These are phyloP conservation scores for Xylariaceae sp. DNA, from an alignment of 2,329 filamentous ascomycete genomes.

Conservation along the genomic window DNA sequence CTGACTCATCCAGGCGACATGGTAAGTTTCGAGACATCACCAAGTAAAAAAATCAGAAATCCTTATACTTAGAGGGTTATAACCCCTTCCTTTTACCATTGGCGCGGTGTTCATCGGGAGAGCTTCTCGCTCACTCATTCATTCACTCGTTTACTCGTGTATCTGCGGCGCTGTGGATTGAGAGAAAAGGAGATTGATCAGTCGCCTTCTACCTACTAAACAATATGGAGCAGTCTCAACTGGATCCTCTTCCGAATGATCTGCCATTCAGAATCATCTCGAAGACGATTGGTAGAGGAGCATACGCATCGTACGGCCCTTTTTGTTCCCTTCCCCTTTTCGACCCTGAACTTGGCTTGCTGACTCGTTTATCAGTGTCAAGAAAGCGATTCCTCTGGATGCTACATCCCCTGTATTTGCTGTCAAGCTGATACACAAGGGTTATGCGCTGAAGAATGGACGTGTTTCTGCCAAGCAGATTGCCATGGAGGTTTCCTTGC, in stretches of 20 bases:
- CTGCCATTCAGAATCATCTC: conserved; percentile 93
- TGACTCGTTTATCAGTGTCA: conserved; percentile 57
- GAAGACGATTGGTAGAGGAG: conserved; percentile 91
- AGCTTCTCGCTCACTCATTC: background rate
- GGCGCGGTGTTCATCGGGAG: background rate
- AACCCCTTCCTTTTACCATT: background rate
- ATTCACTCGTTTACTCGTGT: background rate
- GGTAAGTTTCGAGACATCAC: conserved; percentile 14
- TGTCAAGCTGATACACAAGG: conserved; percentile 98
- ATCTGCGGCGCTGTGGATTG: conserved; percentile 1
- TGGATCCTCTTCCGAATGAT: conserved; percentile 76
- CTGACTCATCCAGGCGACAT: conserved; percentile 5
- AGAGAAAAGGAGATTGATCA: background rate
- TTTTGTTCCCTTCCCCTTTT: conserved; percentile 3
- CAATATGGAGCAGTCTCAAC: conserved; percentile 69
- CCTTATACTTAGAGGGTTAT: background rate
- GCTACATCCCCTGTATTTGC: conserved; percentile 74
- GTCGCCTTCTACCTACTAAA: conserved; percentile 17
- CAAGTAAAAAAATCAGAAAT: background rate
- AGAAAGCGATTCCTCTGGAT: conserved; percentile 78
- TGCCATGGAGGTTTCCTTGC: conserved; percentile 83
- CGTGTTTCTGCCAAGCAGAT: conserved; percentile 86
- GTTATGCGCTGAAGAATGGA: conserved; percentile 84
- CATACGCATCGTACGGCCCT: conserved; percentile 80
- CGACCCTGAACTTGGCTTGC: conserved; percentile 8